phyloP scores from a whole-genome alignment of 441 rosid species.

The Gossypium gossypioides region DNA sequence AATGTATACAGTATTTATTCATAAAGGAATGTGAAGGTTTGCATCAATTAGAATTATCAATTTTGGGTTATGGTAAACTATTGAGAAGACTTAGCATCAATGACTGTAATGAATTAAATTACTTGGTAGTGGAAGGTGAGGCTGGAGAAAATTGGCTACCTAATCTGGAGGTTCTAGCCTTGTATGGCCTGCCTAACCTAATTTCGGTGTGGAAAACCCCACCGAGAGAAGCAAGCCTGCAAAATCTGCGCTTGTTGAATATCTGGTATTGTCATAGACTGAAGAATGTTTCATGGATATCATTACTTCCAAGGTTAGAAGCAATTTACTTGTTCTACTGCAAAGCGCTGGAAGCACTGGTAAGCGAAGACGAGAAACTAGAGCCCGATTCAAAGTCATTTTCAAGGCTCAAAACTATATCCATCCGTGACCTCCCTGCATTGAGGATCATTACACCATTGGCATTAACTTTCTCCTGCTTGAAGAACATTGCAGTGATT shows the following conservation, averaged over 20 bases:
- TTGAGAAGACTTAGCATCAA: constrained; percentile 43
- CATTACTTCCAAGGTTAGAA: constrained; percentile 36
- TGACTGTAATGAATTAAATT: constrained; percentile 31
- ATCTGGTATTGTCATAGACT: constrained; percentile 38
- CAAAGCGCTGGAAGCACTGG: constrained; percentile 35
- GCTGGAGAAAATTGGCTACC: constrained; percentile 31
- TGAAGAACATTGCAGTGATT: constrained; percentile 29
- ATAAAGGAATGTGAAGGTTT: constrained; percentile 33
- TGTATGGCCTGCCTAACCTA: constrained; percentile 31
- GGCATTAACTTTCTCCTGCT: constrained; percentile 19
- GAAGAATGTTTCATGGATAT: constrained; percentile 37
- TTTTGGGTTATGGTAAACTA: constrained; percentile 24
- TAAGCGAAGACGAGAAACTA: constrained; percentile 13
- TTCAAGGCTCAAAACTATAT: constrained; percentile 33
- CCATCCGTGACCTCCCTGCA: constrained; percentile 33
- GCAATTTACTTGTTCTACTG: constrained; percentile 33
- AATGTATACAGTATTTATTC: constrained; percentile 29
- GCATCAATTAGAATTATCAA: constrained; percentile 20
- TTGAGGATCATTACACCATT: constrained; percentile 26
- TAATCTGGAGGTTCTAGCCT: constrained; percentile 36
- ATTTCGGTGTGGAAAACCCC: constrained; percentile 32
- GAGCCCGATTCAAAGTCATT: constrained; percentile 20
- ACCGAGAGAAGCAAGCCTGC: constrained; percentile 22
- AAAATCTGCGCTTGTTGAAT: constrained; percentile 31
- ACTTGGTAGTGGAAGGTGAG: constrained; percentile 24